A percentile compares a stretch with the other conserved stretches of the same genome.
Conservation (phyloP, 306 rosid genomes). For the Malus fusca region DNA sequence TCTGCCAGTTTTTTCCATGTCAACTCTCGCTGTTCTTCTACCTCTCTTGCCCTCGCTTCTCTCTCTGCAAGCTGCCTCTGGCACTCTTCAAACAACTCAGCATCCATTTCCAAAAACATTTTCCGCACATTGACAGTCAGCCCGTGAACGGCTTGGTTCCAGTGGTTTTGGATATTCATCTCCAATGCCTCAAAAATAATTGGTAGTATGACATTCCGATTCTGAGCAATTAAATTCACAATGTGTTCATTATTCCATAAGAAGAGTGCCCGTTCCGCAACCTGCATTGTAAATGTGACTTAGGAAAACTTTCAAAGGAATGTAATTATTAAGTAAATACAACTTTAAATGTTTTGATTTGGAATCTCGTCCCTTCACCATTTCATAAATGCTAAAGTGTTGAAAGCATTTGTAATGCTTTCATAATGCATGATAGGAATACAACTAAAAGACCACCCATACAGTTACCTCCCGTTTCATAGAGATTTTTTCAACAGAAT, state of each 20-base stretch:
- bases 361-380: neutral
- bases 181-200: conserved; percentile 74
- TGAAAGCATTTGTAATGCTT: neutral
- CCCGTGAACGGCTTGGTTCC: conserved; percentile 96
- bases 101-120: conserved; percentile 93
- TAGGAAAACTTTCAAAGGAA: neutral
- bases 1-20: conserved; percentile 86
- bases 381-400: neutral
- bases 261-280: conserved; percentile 89
- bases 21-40: conserved; percentile 54
- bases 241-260: conserved; percentile 95
- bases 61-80: conserved; percentile 61
- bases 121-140: conserved; percentile 77
- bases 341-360: neutral
- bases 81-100: conserved; percentile 82
- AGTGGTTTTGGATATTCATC: conserved; percentile 64
- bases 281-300: conserved; percentile 45
- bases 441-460: neutral
- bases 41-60: conserved; percentile 50
- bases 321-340: neutral
- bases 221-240: conserved; percentile 89
- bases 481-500: neutral
- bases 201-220: conserved; percentile 65
- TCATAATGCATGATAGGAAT: neutral
- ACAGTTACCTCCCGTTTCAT: neutral